Base-by-base conservation (phyloP, 345 rosid species). In the Dipteronia dyeriana region DNA sequence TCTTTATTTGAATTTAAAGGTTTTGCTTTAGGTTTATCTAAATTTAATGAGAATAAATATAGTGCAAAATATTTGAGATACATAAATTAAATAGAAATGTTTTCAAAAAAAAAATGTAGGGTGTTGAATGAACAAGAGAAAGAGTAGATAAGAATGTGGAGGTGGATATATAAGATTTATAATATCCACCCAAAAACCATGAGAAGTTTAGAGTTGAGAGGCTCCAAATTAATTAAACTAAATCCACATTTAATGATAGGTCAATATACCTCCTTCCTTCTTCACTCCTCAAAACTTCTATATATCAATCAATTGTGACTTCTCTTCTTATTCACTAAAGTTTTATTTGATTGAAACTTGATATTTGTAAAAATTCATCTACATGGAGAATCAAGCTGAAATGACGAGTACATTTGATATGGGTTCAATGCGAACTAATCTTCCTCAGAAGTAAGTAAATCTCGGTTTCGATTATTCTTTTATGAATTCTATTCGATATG, bases 361-460 rank as follows among this genome's bases (percentile, higher is more conserved):
- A 22, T 1, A 59, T 41, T 10, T 45, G 49, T 45, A 59, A 59
- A 6, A 22, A n/a, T 59, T 8, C 34, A 51, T 9, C 6, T 34
- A 34, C 6, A 91, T 87, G 94, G 88, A 87, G 78, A 86, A 79
- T 75, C 78, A 82, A 72, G 47, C 68, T 63, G 89, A 68, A 62
- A 23, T 64, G 45, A 23, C 60, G 45, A 73, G 70, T 73, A 70
- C 77, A 66, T 89, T 91, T 66, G 89, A 90, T 79, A 87, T 91
- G 95, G 80, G 84, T 60, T 82, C 79, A 13, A 73, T 91, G 69
- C 78, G 85, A 76, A 71, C 66, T 71, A 87, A 79, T 84, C 97
- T 91, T 73, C 97, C 96, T 59, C 84, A 83, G 19, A 89, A 82
- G 92, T 89, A 87, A 83, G 76, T 39, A 22, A 45, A 16, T 14